Evolutionary conservation across 192 early-diverging fungal genomes (phyloP), one percentile per base, ranked within the genome.

Genomic region (Paraglomus occultum): DNA sequence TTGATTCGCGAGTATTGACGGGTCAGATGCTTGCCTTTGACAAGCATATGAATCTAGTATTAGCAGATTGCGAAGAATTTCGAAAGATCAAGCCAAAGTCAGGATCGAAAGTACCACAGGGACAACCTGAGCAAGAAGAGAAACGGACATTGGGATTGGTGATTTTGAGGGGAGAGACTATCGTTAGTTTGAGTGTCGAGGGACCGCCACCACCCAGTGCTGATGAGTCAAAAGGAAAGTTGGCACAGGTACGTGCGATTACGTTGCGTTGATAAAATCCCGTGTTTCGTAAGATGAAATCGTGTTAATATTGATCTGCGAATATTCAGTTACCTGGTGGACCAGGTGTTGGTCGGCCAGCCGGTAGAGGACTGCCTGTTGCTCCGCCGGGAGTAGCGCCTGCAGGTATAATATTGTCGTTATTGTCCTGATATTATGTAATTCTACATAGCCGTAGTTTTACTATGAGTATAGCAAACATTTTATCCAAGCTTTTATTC

Each of bases 11-110:
- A 55, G 90, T 90, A 6, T 78, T 99, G 70, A 89, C 96, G 9
- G 97, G 97, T 43, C 94, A 97, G 73, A 97, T 99, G 96, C 84
- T 99, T 47, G 97, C 97, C 17, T 99, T 99, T 71, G 97, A 99
- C 81, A 96, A 97, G 77, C 93, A 99, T 79, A 99, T 99, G 97
- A 99, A 99, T 73, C 83, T 99, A 57, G 97, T 99, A 17, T 85
- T 99, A 20, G 84, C 94, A 31, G 97, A 99, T 77, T 95, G 93
- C 82, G 92, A 99, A 77, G 97, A 99, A 76, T 95, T 95, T 75
- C 88, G 97, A 51, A 91, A 87, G 63, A 82, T 97, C 64, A 96
- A 94, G 69, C 72, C 85, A n/a, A 94, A 94, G 77, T 86, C 80
- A 48, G 79, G 71, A 48, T 53, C 70, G 17, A 81, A 83, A 64